These are phyloP conservation scores for Eutrema heterophyllum DNA, from an alignment of 345 rosid genomes.

Conservation along the genomic window DNA sequence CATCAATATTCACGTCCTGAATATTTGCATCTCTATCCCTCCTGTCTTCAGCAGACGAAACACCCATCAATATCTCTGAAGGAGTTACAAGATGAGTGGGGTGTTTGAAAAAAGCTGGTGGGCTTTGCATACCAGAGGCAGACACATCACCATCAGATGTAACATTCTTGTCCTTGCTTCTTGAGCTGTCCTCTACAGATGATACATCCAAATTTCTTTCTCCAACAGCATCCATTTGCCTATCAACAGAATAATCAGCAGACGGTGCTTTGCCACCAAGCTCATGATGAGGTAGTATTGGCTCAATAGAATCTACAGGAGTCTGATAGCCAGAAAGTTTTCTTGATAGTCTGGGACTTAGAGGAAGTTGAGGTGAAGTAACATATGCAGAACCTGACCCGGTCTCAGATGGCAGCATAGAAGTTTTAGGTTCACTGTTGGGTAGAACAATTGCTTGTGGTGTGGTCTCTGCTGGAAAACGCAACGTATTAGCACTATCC, in stretches of 20 bases:
- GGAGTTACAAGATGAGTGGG: conserved; percentile 90
- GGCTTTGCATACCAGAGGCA: conserved; percentile 35
- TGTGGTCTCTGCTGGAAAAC: conserved; percentile 37
- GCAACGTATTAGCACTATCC: conserved; percentile 24
- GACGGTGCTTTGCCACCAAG: conserved; percentile 42
- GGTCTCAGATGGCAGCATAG: conserved; percentile 37
- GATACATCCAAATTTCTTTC: conserved; percentile 36
- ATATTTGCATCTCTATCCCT: conserved; percentile 41
- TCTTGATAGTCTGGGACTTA: conserved; percentile 54
- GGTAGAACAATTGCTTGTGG: conserved; percentile 28
- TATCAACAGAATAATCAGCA: conserved; percentile 48
- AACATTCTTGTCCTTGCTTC: conserved; percentile 44
- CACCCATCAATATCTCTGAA: conserved; percentile 63
- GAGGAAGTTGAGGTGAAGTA: conserved; percentile 48
- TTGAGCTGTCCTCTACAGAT: conserved; percentile 39
- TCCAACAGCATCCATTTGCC: conserved; percentile 42
- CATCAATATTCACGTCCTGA: conserved; percentile 47
- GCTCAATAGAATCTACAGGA: conserved; percentile 38
- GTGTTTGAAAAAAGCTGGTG: conserved; percentile 49
- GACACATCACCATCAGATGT: conserved; percentile 40
- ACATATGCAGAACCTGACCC: conserved; percentile 42
- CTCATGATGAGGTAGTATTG: conserved; percentile 36
- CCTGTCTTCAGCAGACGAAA: conserved; percentile 53
- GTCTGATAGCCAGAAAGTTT: conserved; percentile 45
- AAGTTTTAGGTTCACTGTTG: conserved; percentile 37